Base-by-base conservation (phyloP, 2,329 filamentous ascomycete genomes). In the Colletotrichum tropicicola region DNA sequence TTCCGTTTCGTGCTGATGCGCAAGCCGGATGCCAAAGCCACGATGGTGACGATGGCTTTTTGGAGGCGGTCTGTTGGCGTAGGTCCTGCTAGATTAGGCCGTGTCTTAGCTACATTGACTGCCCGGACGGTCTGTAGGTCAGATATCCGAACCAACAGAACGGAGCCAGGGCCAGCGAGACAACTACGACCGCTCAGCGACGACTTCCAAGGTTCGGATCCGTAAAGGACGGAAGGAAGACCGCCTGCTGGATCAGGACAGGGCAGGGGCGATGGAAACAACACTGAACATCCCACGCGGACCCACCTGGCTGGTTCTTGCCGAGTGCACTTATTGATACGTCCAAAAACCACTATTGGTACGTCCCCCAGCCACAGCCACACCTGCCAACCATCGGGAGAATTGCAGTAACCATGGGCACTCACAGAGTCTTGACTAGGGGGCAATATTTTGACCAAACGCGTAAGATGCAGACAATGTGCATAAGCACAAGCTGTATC, bases 231-330 rank as follows among this genome's bases (percentile, higher is more conserved):
- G 28, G 61, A 49, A 44, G 27, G 28, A 61, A 54, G 56, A 43
- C 58, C 48, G 60, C 10, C 10, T 37, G n/a, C 32, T 35, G 17
- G 41, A 27, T 41, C 8, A 21, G 23, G 19, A 30, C 19, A 35
- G 28, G n/a, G n/a, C 9, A 32, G 12, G n/a, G 44, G 35, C 45
- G 27, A 45, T n/a, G n/a, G n/a, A n/a, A n/a, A n/a, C n/a, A n/a
- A n/a, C n/a, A n/a, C n/a, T n/a, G n/a, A n/a, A n/a, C 48, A 60
- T 64, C 56, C 61, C 61, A 64, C 47, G 56, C 61, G 39, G 55
- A 41, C 56, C 56, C 13, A 32, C 48, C n/a, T 19, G 21, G 19
- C 30, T 25, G 32, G 44, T 47, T 55, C 58, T 43, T 53, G 55
- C 27, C 39, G n/a, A n/a, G n/a, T n/a, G n/a, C n/a, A n/a, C n/a